Evolutionary conservation across 2,329 filamentous ascomycete genomes (phyloP), one percentile per base, ranked within the genome.

Genomic region (Kalaharituber pfeilii): DNA sequence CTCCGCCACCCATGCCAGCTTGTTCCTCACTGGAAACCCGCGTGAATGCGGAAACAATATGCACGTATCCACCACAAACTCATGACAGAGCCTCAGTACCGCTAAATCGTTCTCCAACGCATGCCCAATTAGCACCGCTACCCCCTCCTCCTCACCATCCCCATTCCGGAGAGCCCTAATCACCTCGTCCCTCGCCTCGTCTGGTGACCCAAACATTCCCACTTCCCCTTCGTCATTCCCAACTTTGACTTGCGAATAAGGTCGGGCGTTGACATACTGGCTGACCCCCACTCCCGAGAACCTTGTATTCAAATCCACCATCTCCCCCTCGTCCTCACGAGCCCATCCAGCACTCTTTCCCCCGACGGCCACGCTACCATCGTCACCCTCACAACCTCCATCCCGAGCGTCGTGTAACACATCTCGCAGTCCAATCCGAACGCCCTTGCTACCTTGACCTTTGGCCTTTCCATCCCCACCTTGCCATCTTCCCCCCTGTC

Each of bases 371-470:
- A 98, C 8, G 82, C 79, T 2, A 89, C 82, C 4, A 85, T 88
- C 0, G 91, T 96, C 2, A 98, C 69, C 7, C 91, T 85, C 54
- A 96, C 81, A 18, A 98, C 75, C 67, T 98, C 91, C 60, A 96
- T 71, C 0, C 93, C 91, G 50, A 82, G 69, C 0, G 85, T 84
- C 0, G 93, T 98, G 65, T 94, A 96, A 3, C 85, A 86, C 91
- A 98, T 98, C 66, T 98, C 91, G 64, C 91, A 96, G 67, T 98
- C 91, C 63, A 98, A 89, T 59, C 80, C 83, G 9, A 96, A 79
- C 2, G 83, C 85, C 30, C 77, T 76, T 47, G 58, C 57, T 15
- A 42, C 53, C 5, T 20, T 49, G 13, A 39, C 33, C n/a, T n/a
- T n/a, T 7, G 57, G 52, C 49, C 50, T n/a, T n/a, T n/a, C n/a